A percentile compares a stretch with the other conserved stretches of the same genome.
These are phyloP conservation scores for Ogataea hybrid DNA, from an alignment of 1,139 yeast species.

Conservation along the genomic window DNA sequence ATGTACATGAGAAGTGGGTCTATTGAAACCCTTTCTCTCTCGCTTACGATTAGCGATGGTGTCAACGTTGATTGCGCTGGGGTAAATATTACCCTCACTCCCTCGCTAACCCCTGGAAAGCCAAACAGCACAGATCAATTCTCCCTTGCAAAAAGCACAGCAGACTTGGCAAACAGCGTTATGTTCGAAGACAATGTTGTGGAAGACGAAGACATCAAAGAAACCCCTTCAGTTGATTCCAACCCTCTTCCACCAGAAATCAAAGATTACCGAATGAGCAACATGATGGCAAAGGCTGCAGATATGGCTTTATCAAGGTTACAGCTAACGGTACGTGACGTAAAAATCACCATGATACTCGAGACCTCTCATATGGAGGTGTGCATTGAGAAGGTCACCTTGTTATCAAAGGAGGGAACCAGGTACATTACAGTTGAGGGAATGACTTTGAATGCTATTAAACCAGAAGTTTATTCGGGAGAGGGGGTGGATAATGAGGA, in stretches of 20 bases:
- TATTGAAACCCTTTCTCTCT: slow-evolving; percentile 50
- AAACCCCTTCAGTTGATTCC: background rate
- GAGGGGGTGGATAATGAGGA: slow-evolving; percentile 9
- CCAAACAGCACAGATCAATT: slow-evolving; percentile 33
- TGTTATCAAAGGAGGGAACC: slow-evolving; percentile 47
- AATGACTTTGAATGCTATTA: slow-evolving; percentile 37
- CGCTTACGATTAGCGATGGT: slow-evolving; percentile 60
- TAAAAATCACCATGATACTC: slow-evolving; percentile 48
- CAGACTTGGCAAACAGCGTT: slow-evolving; percentile 62
- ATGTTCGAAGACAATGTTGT: slow-evolving; percentile 37
- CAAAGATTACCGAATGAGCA: slow-evolving; percentile 37
- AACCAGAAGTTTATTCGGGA: slow-evolving; percentile 38
- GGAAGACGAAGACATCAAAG: slow-evolving; percentile 16
- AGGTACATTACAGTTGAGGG: slow-evolving; percentile 43
- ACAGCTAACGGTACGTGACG: slow-evolving; percentile 43
- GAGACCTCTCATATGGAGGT: slow-evolving; percentile 48
- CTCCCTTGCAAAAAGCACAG: slow-evolving; percentile 61
- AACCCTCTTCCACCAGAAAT: background rate
- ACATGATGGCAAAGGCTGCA: slow-evolving; percentile 60
- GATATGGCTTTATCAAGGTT: slow-evolving; percentile 69
- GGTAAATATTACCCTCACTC: slow-evolving; percentile 54
- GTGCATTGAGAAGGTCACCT: slow-evolving; percentile 39
- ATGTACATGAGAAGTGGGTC: slow-evolving; percentile 62
- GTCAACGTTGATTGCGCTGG: slow-evolving; percentile 60
- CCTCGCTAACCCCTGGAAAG: slow-evolving; percentile 30